Evolutionary conservation across 2,329 filamentous ascomycete species (phyloP).

Genomic region (Arthrobotrys megalospora): DNA sequence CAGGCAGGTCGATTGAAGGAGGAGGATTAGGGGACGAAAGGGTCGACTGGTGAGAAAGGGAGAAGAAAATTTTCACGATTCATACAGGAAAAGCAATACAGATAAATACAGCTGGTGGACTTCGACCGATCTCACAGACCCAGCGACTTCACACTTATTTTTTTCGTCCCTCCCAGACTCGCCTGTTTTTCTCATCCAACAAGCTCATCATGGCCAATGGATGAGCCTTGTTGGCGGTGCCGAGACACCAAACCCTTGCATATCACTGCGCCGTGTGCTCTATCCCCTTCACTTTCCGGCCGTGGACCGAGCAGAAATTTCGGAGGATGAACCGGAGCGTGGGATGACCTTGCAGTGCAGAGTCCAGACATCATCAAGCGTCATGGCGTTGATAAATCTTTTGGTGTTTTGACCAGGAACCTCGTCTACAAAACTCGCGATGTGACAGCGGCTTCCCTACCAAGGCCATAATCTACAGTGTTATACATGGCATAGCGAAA

Average conservation of each 20-base stretch:
- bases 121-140: conserved; percentile 39
- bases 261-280: conserved; percentile 52
- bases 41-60: conserved; percentile 32
- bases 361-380: conserved; percentile 42
- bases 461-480: neutral
- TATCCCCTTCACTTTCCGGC: conserved; percentile 43
- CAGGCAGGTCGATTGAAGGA: conserved; percentile 19
- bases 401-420: conserved; percentile 20
- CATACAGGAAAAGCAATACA: conserved; percentile 40
- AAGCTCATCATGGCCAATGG: conserved; percentile 43
- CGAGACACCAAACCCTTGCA: conserved; percentile 60
- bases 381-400: conserved; percentile 26
- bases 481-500: neutral
- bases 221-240: conserved; percentile 52
- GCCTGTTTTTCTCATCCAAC: conserved; percentile 54
- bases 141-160: conserved; percentile 19
- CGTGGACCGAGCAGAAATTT: conserved; percentile 53
- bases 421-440: conserved; percentile 16
- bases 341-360: conserved; percentile 40
- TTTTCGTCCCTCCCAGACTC: conserved; percentile 12
- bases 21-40: conserved; percentile 14
- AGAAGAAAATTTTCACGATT: conserved; percentile 38
- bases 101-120: conserved; percentile 47
- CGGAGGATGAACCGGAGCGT: conserved; percentile 47
- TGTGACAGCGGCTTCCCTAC: neutral